Evolutionary conservation across 495 filamentous ascomycete genomes (phyloP), one percentile per base, ranked within the genome.

Genomic region (Chaetomium fimeti): DNA sequence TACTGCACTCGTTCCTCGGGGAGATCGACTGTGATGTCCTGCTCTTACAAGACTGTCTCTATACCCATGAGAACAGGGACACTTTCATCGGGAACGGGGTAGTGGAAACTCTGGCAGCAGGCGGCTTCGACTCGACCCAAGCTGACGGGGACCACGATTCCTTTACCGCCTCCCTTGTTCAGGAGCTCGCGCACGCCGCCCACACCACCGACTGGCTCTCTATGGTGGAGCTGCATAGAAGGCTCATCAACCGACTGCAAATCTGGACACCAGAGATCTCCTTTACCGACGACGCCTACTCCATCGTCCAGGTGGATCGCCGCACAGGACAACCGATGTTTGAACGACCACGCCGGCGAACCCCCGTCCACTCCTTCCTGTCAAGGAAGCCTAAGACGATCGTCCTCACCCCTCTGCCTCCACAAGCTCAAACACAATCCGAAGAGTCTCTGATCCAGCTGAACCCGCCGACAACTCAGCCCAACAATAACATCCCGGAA

Each of bases 71-170:
- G 25, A 28, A 49, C 1, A 45, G 52, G 20, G 62, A 57, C 24
- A 13, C 57, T 5, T 55, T 24, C n/a, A 54, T 29, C 7, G 62
- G 66, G 3, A 63, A 58, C 7, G 63, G 63, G 0, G 36, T 62
- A 2, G 66, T 71, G 12, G 72, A 77, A 57, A 58, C 66, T 0
- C 60, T 77, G 12, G 68, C 75, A 18, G 75, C 74, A 1, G 68
- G 71, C 25, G 65, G 74, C 3, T 63, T 69, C 32, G 75, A 76
- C 29, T 36, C 64, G 3, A 24, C 47, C 40, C 62, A 57, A 12
- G 27, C 67, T 15, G 69, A 69, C 29, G 64, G 62, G 6, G 61
- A 60, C 2, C 15, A 60, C n/a, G 61, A 70, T 15, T 72, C 72
- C 0, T 76, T 77, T 49, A 75, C 73, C 4, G 62, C 60, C 3